A percentile compares a stretch with the other conserved stretches of the same genome.
phyloP scores from a whole-genome alignment of 108 stramenopile species.

The Pseudonitzschia pungens region DNA sequence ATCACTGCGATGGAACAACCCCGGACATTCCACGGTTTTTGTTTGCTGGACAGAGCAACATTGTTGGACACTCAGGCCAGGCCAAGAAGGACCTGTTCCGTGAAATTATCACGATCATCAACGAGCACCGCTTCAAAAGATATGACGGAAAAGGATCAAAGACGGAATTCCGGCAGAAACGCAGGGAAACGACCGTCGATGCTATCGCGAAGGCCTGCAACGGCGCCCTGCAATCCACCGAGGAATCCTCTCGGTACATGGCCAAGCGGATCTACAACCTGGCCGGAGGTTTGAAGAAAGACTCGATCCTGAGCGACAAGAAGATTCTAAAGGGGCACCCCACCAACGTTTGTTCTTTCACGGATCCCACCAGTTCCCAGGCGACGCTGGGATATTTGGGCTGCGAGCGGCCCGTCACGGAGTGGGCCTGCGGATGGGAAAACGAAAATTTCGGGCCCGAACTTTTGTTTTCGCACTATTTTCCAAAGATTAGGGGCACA shows the following conservation, averaged over 20 bases:
- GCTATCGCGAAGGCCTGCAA: neutral
- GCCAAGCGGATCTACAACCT: neutral
- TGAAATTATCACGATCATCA: neutral
- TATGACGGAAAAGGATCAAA: neutral
- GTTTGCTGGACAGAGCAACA: slow-evolving; percentile 14
- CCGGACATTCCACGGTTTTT: slow-evolving; percentile 3
- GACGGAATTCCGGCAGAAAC: neutral
- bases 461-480: neutral
- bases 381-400: neutral
- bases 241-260: neutral
- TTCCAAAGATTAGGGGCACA: neutral
- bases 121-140: neutral
- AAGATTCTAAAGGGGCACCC: neutral
- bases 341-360: neutral
- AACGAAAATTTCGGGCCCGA: neutral
- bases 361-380: neutral
- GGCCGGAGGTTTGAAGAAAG: neutral
- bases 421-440: neutral
- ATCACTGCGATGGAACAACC: neutral
- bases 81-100: neutral
- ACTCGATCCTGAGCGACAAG: neutral
- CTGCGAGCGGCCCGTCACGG: neutral
- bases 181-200: neutral
- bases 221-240: neutral
- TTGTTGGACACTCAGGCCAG: neutral